A percentile compares a stretch with the other conserved stretches of the same genome.
Conservation (phyloP, 331 rosid species). For the Dryas integrifolia region DNA sequence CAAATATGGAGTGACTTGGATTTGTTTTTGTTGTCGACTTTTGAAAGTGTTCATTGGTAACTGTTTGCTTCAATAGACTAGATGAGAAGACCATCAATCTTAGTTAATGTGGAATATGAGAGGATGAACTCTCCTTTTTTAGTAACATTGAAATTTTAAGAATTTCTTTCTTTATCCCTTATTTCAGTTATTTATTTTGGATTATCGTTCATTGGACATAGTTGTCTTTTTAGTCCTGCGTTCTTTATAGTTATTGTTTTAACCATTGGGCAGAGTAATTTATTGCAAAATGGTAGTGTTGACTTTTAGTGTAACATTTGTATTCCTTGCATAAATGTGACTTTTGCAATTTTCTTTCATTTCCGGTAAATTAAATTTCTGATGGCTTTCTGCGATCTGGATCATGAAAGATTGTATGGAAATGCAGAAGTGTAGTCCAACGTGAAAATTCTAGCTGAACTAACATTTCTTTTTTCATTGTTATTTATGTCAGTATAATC, state of each 20-base stretch:
- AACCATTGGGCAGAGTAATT: neutral
- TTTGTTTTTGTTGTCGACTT: slow-evolving; percentile 47
- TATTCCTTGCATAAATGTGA: slow-evolving; percentile 10
- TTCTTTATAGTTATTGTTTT: neutral
- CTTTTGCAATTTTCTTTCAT: neutral
- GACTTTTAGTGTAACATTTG: neutral
- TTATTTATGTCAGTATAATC: slow-evolving; percentile 37
- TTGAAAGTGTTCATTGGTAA: slow-evolving; percentile 36
- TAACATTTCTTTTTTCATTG: slow-evolving; percentile 20
- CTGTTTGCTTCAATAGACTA: slow-evolving; percentile 42
- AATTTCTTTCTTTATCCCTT: neutral
- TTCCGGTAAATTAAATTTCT: neutral
- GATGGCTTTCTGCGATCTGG: slow-evolving; percentile 21
- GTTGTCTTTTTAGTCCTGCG: neutral
- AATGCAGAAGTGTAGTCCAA: slow-evolving; percentile 12
- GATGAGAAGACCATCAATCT: slow-evolving; percentile 31
- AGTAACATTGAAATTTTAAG: neutral
- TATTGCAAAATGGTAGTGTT: neutral
- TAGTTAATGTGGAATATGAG: slow-evolving; percentile 26
- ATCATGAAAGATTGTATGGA: slow-evolving; percentile 4
- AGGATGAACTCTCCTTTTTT: slow-evolving; percentile 20
- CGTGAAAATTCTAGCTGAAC: slow-evolving; percentile 1
- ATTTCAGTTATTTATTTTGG: neutral
- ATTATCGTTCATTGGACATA: neutral
- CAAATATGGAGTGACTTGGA: slow-evolving; percentile 54